phyloP scores from a whole-genome alignment of 768 basidiomycete genomes.

The Leccinum fibrillosum region DNA sequence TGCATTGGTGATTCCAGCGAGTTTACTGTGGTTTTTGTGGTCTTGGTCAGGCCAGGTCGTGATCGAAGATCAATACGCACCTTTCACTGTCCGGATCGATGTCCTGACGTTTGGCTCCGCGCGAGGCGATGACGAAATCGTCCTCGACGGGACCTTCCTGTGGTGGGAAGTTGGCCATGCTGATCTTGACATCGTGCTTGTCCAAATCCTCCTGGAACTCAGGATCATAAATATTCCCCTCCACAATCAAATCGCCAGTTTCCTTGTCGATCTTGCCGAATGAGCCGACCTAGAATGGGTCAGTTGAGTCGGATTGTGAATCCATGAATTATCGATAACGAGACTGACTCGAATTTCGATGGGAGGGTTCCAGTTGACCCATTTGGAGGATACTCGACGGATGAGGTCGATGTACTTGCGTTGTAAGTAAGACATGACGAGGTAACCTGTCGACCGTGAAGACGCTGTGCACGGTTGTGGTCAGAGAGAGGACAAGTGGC shows the following conservation, averaged over 20 bases:
- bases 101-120: slow-evolving; percentile 13
- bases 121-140: slow-evolving; percentile 24
- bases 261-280: slow-evolving; percentile 33
- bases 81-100: slow-evolving; percentile 9
- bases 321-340: background rate
- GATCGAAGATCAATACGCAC: slow-evolving; percentile 12
- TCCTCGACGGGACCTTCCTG: slow-evolving; percentile 18
- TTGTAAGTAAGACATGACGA: slow-evolving; percentile 13
- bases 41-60: background rate
- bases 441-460: background rate
- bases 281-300: slow-evolving; percentile 29
- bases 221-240: slow-evolving; percentile 35
- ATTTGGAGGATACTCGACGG: slow-evolving; percentile 29
- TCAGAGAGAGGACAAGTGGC: background rate
- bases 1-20: slow-evolving; percentile 20
- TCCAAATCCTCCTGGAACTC: slow-evolving; percentile 17
- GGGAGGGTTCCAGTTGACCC: slow-evolving; percentile 38
- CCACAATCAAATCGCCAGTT: slow-evolving; percentile 30
- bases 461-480: background rate
- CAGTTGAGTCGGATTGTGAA: background rate
- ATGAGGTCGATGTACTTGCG: slow-evolving; percentile 38
- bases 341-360: slow-evolving; percentile 24
- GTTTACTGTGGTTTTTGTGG: slow-evolving; percentile 1
- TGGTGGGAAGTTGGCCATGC: slow-evolving; percentile 17
- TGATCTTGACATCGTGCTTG: slow-evolving; percentile 8